phyloP scores from a whole-genome alignment of 495 filamentous ascomycete species.

The Lasiosphaeria hispida region DNA sequence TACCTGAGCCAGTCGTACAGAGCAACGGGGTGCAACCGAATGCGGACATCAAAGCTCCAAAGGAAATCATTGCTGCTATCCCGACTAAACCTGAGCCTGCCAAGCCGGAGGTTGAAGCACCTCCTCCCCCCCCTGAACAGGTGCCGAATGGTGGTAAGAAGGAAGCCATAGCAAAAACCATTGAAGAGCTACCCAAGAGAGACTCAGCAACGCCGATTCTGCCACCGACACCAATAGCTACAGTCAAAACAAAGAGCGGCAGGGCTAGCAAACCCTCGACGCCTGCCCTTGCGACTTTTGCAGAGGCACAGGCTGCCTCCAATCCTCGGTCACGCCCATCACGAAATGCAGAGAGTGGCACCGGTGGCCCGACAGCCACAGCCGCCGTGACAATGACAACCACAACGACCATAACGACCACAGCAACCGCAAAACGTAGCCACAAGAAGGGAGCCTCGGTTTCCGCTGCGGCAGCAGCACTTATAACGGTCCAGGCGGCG shows the following conservation, averaged over 20 bases:
- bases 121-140: conserved; percentile 21
- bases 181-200: conserved; percentile 23
- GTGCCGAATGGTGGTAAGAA: conserved; percentile 28
- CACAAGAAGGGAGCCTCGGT: conserved; percentile 63
- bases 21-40: conserved; percentile 35
- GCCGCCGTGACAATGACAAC: background rate
- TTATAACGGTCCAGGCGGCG: background rate
- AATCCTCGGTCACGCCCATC: conserved; percentile 26
- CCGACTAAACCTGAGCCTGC: conserved; percentile 13
- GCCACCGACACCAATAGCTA: conserved; percentile 29
- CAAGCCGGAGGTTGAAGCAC: conserved; percentile 24
- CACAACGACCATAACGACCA: background rate
- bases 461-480: conserved; percentile 29
- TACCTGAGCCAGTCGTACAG: conserved; percentile 22
- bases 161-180: conserved; percentile 27
- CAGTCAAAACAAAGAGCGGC: conserved; percentile 53
- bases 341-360: conserved; percentile 17
- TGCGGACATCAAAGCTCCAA: conserved; percentile 31
- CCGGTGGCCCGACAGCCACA: too few species aligned
- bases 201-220: conserved; percentile 31
- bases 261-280: conserved; percentile 64
- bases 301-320: conserved; percentile 41
- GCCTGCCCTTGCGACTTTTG: conserved; percentile 51
- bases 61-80: conserved; percentile 24
- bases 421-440: conserved; percentile 52